A percentile compares a stretch with the other conserved stretches of the same genome.
phyloP scores from a whole-genome alignment of 2,329 filamentous ascomycete genomes.

The Dactylella cylindrospora region DNA sequence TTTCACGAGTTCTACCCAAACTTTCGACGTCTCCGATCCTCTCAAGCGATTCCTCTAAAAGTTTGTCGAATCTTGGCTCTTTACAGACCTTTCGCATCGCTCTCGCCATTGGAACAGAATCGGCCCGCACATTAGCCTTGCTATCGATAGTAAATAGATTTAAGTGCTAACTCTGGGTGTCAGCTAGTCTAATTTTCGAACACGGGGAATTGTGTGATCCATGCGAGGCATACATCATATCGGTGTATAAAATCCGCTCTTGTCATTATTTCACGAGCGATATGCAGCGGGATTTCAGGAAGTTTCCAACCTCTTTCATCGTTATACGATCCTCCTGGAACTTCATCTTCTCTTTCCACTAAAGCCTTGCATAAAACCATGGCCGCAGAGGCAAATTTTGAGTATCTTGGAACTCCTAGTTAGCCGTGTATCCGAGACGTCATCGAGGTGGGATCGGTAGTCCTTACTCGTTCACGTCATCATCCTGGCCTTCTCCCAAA shows the following conservation, averaged over 20 bases:
- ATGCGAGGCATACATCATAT: conserved; percentile 62
- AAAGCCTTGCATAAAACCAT: conserved; percentile 91
- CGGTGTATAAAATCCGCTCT: conserved; percentile 88
- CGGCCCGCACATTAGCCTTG: conserved; percentile 80
- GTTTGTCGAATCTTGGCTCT: conserved; percentile 74
- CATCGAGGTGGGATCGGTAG: too few species aligned
- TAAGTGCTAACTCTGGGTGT: conserved; percentile 59
- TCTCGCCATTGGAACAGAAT: conserved; percentile 92
- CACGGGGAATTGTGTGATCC: not conserved
- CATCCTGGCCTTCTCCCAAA: conserved; percentile 76
- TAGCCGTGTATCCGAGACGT: not conserved
- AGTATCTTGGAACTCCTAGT: conserved; percentile 17
- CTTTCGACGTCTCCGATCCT: conserved; percentile 92
- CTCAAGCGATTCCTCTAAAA: conserved; percentile 77
- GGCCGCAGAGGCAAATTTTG: conserved; percentile 66
- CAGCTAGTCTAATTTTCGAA: not conserved
- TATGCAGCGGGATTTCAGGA: conserved; percentile 76
- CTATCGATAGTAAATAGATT: conserved; percentile 96
- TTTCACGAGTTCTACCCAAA: conserved; percentile 85
- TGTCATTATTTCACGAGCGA: conserved; percentile 90
- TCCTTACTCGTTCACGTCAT: conserved; percentile 78
- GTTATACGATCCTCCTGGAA: conserved; percentile 57
- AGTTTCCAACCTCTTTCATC: conserved; percentile 71
- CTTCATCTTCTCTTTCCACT: conserved; percentile 70
- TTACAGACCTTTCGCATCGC: conserved; percentile 84